Percentiles rank a stretch among this genome's conserved stretches.
These are phyloP conservation scores for Microglena sp. DNA, from an alignment of 139 green algal species.

Conservation along the genomic window DNA sequence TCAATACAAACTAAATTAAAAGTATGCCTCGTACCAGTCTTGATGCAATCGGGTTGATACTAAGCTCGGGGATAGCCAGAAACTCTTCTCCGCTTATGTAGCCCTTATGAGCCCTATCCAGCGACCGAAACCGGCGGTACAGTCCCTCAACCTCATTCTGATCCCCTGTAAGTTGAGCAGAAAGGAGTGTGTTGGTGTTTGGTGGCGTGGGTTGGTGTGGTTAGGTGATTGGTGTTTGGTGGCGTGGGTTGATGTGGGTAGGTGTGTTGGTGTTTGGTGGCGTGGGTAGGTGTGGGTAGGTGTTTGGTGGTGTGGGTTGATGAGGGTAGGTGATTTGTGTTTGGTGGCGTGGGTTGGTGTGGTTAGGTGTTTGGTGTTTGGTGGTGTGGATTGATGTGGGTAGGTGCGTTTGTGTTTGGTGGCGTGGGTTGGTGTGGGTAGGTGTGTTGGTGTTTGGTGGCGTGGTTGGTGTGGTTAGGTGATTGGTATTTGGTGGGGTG, in stretches of 20 bases:
- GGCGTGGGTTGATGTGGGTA: not conserved
- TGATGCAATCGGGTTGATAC: slow-evolving; percentile 83
- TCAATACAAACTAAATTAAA: no score
- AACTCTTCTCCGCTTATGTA: slow-evolving; percentile 86
- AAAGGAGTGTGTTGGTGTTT: not conserved
- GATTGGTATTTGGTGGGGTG: no score
- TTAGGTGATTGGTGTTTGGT: not conserved
- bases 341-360: no score
- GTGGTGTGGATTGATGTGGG: no score
- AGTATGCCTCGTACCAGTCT: slow-evolving; percentile 7
- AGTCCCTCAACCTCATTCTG: slow-evolving; percentile 79
- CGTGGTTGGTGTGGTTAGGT: no score
- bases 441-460: no score
- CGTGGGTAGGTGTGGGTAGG: not conserved
- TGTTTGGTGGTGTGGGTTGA: no score
- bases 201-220: not conserved
- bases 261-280: not conserved
- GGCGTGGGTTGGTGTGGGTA: no score
- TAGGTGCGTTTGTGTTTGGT: no score
- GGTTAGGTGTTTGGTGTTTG: no score
- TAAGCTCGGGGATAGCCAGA: slow-evolving; percentile 86
- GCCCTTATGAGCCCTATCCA: slow-evolving; percentile 83
- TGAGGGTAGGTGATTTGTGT: no score
- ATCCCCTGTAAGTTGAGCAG: slow-evolving; percentile 35
- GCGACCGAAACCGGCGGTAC: slow-evolving; percentile 78